These are phyloP conservation scores for Talaromyces sp. DNA, from an alignment of 2,329 filamentous ascomycete genomes.

Conservation along the genomic window DNA sequence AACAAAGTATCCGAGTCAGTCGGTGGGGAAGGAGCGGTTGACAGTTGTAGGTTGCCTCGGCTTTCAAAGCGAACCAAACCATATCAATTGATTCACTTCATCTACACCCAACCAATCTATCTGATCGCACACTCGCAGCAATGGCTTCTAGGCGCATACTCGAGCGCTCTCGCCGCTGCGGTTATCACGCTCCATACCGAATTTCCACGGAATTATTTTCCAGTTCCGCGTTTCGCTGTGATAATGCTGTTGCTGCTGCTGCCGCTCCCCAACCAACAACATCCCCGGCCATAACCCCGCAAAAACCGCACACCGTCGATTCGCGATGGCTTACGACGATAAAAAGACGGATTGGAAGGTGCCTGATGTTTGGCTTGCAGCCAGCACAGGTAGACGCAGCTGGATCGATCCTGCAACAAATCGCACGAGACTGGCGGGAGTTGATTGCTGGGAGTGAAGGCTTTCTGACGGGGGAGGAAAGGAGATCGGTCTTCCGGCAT, in stretches of 20 bases:
- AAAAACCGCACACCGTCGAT: slow-evolving; percentile 24
- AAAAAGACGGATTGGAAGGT: slow-evolving; percentile 63
- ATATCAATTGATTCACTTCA: background rate
- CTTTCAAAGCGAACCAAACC: background rate
- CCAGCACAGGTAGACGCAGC: slow-evolving; percentile 53
- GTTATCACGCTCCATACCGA: background rate
- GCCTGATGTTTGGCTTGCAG: slow-evolving; percentile 67
- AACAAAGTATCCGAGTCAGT: background rate
- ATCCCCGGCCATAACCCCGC: background rate
- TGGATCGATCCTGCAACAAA: slow-evolving; percentile 51
- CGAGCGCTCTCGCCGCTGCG: background rate
- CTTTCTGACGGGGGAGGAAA: slow-evolving; percentile 59
- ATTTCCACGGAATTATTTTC: background rate
- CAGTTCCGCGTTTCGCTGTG: background rate
- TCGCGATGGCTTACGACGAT: slow-evolving; percentile 66
- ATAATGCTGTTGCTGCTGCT: background rate
- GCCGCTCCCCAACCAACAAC: background rate
- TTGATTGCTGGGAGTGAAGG: slow-evolving; percentile 69
- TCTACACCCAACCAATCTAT: background rate
- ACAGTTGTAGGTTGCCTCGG: background rate
- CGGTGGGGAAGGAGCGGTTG: background rate
- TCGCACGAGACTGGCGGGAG: slow-evolving; percentile 64
- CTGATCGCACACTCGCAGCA: background rate
- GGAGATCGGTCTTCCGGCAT: slow-evolving; percentile 59
- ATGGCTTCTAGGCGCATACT: background rate